Base-by-base conservation (phyloP, 805 yeast species). In the Schwanniomyces pseudopolymorphus region DNA sequence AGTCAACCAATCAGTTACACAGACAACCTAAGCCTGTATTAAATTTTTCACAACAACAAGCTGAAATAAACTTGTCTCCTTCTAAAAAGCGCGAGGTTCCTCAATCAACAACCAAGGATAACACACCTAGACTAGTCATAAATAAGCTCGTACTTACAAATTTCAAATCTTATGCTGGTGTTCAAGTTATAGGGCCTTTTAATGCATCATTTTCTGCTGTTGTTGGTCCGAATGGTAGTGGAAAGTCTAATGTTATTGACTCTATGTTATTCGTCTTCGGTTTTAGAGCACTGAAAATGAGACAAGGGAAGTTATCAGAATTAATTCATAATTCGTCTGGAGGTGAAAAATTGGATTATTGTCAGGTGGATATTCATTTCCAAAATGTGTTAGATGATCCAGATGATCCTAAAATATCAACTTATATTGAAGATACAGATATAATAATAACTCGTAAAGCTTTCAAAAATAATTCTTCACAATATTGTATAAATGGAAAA, bases 181-280 rank as follows among this genome's bases (percentile, higher is more conserved):
- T 77, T 14, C 98, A 94, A 67, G 80, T 81, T 5, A 87, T 94
- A 42, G 99, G 99, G 0, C 99, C 99, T 0, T 94, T 94, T 66
- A 87, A 94, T 57, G 69, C 91, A 31, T 89, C 95, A 4, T 95
- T 94, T 60, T 88, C 96, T 9, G 98, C 99, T 0, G 96, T 94
- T 9, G 97, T 94, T 11, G 99, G 99, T 0, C 99, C 99, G 4
- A 94, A 94, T 64, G 99, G 99, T 7, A 87, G 96, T 10, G 99
- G 99, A 2, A 94, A 94, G 67, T 91, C 98, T 13, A 94, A 95
- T 60, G 97, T 94, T 53, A 94, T 94, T 64, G 99, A 95, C 64
- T 89, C 97, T 4, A 83, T 94, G 76, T 77, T 95, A 27, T 94
- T 94, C 65, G 99, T 95, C 1, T 94, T 94, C 71, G 99, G 99